Conservation (phyloP, 83 land plant species). For the Isoetes engelmannii region DNA sequence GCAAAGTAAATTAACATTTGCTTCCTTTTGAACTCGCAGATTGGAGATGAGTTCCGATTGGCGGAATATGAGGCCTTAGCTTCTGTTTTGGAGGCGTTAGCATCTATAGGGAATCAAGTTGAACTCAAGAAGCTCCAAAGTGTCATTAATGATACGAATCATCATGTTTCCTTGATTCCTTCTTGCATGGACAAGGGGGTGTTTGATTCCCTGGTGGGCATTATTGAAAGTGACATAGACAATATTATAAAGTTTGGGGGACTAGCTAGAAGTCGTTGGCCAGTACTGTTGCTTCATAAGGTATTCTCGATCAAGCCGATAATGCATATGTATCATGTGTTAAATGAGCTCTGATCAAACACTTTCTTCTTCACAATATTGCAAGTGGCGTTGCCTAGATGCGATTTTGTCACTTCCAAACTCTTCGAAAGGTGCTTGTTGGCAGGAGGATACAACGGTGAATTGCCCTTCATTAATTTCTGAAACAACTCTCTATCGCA, state of each 20-base stretch:
- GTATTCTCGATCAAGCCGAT: conserved; percentile 13
- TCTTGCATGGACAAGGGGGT: no score
- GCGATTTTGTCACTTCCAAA: conserved; percentile 41
- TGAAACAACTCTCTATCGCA: conserved; percentile 19
- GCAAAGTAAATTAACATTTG: no score
- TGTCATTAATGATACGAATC: no score
- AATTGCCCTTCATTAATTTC: conserved; percentile 16
- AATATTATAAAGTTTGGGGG: conserved; percentile 28
- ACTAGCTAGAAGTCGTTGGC: conserved; percentile 44
- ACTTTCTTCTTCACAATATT: not conserved
- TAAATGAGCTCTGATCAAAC: not conserved
- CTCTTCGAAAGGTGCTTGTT: not conserved
- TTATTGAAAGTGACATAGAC: conserved; percentile 39
- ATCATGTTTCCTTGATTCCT: no score
- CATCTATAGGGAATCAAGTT: not conserved
- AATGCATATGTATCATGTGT: not conserved
- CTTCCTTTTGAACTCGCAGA: conserved; percentile 16
- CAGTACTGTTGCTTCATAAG: conserved; percentile 54
- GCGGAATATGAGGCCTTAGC: conserved; percentile 55
- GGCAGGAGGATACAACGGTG: no score
- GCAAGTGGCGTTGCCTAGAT: conserved; percentile 60
- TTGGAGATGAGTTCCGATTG: conserved; percentile 42
- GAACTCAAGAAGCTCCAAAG: no score
- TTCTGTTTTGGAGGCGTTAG: conserved; percentile 37
- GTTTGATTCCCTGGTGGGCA: conserved; percentile 36